Conservation (phyloP, 1,284 basidiomycete genomes). For the Moniliella sp. region DNA sequence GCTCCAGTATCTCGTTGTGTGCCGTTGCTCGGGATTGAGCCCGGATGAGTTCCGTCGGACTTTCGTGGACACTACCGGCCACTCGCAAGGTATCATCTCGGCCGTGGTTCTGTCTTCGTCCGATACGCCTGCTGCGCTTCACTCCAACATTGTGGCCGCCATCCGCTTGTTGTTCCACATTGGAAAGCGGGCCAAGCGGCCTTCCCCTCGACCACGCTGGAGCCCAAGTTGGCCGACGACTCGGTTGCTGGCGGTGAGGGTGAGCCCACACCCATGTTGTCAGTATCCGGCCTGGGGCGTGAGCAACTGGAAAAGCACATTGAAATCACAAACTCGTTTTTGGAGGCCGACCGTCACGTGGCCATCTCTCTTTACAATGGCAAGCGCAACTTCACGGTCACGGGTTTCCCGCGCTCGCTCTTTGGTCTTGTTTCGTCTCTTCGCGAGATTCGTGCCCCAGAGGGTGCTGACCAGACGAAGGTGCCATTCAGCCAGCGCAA, state of each 20-base stretch:
- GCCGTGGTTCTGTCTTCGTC: slow-evolving; percentile 68
- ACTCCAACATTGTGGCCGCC: slow-evolving; percentile 57
- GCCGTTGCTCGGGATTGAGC: slow-evolving; percentile 50
- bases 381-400: slow-evolving; percentile 70
- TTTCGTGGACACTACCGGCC: slow-evolving; percentile 71
- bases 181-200: slow-evolving; percentile 77
- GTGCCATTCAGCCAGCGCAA: slow-evolving; percentile 80
- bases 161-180: slow-evolving; percentile 78
- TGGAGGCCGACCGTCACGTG: slow-evolving; percentile 50
- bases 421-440: slow-evolving; percentile 77
- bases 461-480: slow-evolving; percentile 76
- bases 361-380: slow-evolving; percentile 77
- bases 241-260: slow-evolving; percentile 80
- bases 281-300: slow-evolving; percentile 59
- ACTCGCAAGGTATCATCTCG: slow-evolving; percentile 86
- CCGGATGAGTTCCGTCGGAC: slow-evolving; percentile 58
- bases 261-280: slow-evolving; percentile 74
- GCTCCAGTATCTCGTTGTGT: slow-evolving; percentile 65
- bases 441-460: slow-evolving; percentile 66
- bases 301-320: slow-evolving; percentile 55
- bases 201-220: slow-evolving; percentile 78
- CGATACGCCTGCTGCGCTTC: slow-evolving; percentile 50
- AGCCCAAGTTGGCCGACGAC: slow-evolving; percentile 67
- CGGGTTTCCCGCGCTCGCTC: slow-evolving; percentile 71
- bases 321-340: slow-evolving; percentile 64